Conservation (phyloP, 2,329 filamentous ascomycete genomes). For the Neopestalotiopsis sp. region DNA sequence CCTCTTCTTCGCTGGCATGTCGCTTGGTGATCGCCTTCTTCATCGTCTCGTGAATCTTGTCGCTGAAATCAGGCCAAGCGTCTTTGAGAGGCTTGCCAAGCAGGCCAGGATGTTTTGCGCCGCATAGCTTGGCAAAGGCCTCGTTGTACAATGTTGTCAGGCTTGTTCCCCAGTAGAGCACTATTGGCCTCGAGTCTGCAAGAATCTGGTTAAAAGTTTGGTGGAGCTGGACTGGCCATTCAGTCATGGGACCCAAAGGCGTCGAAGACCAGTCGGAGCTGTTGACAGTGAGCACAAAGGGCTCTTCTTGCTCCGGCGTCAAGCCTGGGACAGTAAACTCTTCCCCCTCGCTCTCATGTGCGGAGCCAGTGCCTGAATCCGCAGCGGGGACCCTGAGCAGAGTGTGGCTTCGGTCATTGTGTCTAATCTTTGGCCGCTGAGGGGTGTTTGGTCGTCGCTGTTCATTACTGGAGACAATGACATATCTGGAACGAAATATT, state of each 20-base stretch:
- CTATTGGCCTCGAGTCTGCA: conserved; percentile 54
- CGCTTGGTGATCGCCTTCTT: conserved; percentile 38
- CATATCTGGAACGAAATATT: conserved; percentile 41
- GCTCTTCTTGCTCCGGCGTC: conserved; percentile 40
- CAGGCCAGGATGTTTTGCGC: conserved; percentile 66
- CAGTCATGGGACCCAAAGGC: conserved; percentile 50
- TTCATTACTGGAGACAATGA: conserved; percentile 46
- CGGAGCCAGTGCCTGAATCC: neutral
- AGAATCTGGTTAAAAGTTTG: conserved; percentile 50
- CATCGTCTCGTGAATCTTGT: conserved; percentile 45
- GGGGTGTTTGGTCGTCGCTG: conserved; percentile 33
- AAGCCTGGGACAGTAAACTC: conserved; percentile 40
- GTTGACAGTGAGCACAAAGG: conserved; percentile 46
- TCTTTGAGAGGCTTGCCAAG: conserved; percentile 66
- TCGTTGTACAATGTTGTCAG: conserved; percentile 75
- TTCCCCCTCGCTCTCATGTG: conserved; percentile 20
- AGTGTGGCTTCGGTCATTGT: conserved; percentile 21
- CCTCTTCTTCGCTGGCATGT: conserved; percentile 44
- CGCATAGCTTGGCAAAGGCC: conserved; percentile 68
- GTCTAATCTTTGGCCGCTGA: conserved; percentile 19
- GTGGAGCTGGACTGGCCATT: conserved; percentile 54
- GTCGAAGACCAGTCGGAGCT: conserved; percentile 53
- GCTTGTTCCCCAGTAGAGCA: conserved; percentile 69
- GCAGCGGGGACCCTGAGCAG: conserved; percentile 22
- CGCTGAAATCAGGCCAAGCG: conserved; percentile 61